phyloP scores from a whole-genome alignment of 805 yeast genomes.

The Candida coleopterorum region DNA sequence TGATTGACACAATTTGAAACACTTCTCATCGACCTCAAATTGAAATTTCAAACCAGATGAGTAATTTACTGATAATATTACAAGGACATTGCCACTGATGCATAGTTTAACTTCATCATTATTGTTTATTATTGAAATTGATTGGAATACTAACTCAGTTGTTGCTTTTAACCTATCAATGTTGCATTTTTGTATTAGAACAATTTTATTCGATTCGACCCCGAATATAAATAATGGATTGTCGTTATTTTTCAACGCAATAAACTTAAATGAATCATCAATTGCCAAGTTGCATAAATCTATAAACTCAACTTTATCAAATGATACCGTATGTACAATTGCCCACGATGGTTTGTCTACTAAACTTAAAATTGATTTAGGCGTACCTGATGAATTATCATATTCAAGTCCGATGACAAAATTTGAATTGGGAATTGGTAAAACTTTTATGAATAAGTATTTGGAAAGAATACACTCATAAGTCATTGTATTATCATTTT shows the following conservation, averaged over 20 bases:
- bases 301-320: not conserved
- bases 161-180: not conserved
- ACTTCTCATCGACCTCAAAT: not conserved
- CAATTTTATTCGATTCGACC: not conserved
- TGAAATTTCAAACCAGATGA: not conserved
- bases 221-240: not conserved
- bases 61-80: not conserved
- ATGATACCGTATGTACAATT: not conserved
- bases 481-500: not conserved
- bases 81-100: constrained; percentile 1
- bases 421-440: not conserved
- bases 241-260: not conserved
- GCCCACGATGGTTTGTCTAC: not conserved
- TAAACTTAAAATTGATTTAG: not conserved
- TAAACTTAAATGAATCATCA: not conserved
- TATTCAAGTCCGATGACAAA: not conserved
- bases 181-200: not conserved
- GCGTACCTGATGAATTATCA: constrained; percentile 1
- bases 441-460: not conserved
- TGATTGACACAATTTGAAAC: not conserved
- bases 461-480: not conserved
- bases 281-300: constrained; percentile 1
- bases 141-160: not conserved
- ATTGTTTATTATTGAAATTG: not conserved
- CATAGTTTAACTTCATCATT: not conserved